Conservation (phyloP, 257 asterid species). For the Prunella vulgaris region DNA sequence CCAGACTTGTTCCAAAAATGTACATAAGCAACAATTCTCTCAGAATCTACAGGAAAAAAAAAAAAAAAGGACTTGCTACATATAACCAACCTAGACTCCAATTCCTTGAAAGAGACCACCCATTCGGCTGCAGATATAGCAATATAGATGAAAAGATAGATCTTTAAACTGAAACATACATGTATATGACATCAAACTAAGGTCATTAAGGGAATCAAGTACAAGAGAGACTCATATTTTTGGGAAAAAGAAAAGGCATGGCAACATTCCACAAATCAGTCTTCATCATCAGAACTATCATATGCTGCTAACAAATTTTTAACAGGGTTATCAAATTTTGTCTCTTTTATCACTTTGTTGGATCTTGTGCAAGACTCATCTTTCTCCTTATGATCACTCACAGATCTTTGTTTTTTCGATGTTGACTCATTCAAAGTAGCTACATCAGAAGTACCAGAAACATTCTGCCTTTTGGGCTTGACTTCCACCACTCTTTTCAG, state of each 20-base stretch:
- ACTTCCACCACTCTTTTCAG: constrained; percentile 90
- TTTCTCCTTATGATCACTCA: constrained; percentile 26
- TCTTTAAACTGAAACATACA: not conserved
- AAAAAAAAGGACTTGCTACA: not conserved
- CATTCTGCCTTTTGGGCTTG: constrained; percentile 68
- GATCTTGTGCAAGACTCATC: constrained; percentile 26
- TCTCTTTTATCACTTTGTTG: constrained; percentile 26
- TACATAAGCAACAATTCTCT: constrained; percentile 1
- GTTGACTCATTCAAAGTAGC: constrained; percentile 29
- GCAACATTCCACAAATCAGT: constrained; percentile 31
- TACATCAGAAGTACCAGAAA: constrained; percentile 35
- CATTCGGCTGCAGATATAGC: not conserved
- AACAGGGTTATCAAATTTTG: constrained; percentile 60
- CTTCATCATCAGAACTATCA: constrained; percentile 84
- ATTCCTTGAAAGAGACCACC: not conserved
- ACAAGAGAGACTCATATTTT: constrained; percentile 11
- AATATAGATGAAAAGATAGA: not conserved
- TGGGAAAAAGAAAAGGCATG: constrained; percentile 6
- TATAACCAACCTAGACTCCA: not conserved
- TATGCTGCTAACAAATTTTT: constrained; percentile 69
- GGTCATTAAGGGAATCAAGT: not conserved
- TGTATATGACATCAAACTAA: constrained; percentile 4
- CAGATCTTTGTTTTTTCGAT: constrained; percentile 27
- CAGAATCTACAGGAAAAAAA: constrained; percentile 3
- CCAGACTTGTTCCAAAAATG: constrained; percentile 1